A percentile compares a stretch with the other conserved stretches of the same genome.
Conservation (phyloP, 129 eudicot species). For the Helianthus annuus region HanXRQr2.0-SUNRISE NC_035447.2:83485485-83485984, state of each 20-base stretch:
- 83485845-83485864: not conserved
- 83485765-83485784: too few relatives aligned
- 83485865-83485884: slow-evolving; percentile 25
- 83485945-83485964: slow-evolving; percentile 34
- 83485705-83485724: too few relatives aligned
- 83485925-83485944: not conserved
- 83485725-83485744: too few relatives aligned
- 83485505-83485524: not conserved
- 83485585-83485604: not conserved
- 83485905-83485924: not conserved
- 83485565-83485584: not conserved
- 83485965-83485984: not conserved
- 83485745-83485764: too few relatives aligned
- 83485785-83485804: too few relatives aligned
- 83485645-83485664: too few relatives aligned
- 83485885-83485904: not conserved
- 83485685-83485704: too few relatives aligned
- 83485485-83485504: not conserved
- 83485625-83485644: too few relatives aligned
- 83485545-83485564: not conserved
- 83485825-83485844: too few relatives aligned
- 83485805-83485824: too few relatives aligned
- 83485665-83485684: too few relatives aligned
- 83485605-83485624: too few relatives aligned
- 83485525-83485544: not conserved